Evolutionary conservation across 2,329 filamentous ascomycete species (phyloP).

Genomic region (Intubia oerlemansii): DNA sequence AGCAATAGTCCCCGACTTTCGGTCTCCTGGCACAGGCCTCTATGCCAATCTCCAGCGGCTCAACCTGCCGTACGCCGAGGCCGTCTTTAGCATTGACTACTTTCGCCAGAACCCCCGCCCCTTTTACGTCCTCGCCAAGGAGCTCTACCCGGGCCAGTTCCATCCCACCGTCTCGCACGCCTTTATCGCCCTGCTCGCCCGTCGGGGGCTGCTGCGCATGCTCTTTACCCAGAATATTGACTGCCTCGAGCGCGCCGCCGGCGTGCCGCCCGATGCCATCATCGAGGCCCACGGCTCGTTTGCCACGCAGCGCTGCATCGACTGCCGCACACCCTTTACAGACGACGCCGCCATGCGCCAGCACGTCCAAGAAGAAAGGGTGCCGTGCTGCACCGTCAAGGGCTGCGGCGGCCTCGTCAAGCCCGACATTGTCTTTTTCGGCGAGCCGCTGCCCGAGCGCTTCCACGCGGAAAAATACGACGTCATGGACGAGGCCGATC

Average conservation of each 20-base stretch:
- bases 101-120: slow-evolving; percentile 69
- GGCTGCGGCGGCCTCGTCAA: slow-evolving; percentile 64
- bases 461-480: slow-evolving; percentile 40
- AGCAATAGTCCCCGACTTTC: slow-evolving; percentile 66
- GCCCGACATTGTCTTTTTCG: slow-evolving; percentile 90
- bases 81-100: slow-evolving; percentile 82
- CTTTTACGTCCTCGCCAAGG: slow-evolving; percentile 81
- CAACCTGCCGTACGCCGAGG: slow-evolving; percentile 73
- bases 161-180: slow-evolving; percentile 75
- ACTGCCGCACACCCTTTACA: slow-evolving; percentile 55
- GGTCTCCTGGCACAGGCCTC: slow-evolving; percentile 78
- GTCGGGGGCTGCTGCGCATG: slow-evolving; percentile 60
- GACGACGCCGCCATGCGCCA: slow-evolving; percentile 55
- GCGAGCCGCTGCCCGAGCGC: slow-evolving; percentile 34
- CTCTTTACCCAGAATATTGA: slow-evolving; percentile 98
- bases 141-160: slow-evolving; percentile 81
- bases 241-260: slow-evolving; percentile 73
- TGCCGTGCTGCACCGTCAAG: slow-evolving; percentile 42
- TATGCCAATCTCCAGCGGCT: slow-evolving; percentile 81
- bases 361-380: slow-evolving; percentile 41
- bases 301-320: slow-evolving; percentile 74
- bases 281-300: slow-evolving; percentile 94
- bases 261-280: slow-evolving; percentile 60
- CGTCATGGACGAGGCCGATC: slow-evolving; percentile 17
- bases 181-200: slow-evolving; percentile 65